Conservation (phyloP, 106 monocot species). For the Phalaenopsis aphrodite region DNA sequence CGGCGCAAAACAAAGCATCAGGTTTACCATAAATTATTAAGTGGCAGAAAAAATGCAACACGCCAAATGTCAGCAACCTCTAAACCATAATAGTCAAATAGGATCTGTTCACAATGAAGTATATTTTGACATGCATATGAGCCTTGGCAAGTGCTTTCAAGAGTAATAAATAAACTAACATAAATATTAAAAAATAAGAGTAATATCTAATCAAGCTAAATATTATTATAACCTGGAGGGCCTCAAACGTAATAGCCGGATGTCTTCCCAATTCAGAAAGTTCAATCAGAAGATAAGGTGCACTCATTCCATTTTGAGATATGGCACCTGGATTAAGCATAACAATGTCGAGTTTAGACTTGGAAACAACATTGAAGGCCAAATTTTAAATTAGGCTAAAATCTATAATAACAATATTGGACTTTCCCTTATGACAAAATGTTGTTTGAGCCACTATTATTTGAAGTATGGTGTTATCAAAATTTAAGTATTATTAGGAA, state of each 20-base stretch:
- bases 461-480: background rate
- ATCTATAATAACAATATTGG: background rate
- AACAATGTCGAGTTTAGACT: background rate
- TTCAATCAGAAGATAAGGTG: slow-evolving; percentile 37
- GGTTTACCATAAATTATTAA: background rate
- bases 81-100: background rate
- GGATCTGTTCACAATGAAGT: background rate
- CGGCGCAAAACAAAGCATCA: background rate
- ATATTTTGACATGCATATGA: background rate
- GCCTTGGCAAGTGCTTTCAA: background rate
- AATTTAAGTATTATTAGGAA: background rate
- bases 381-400: background rate
- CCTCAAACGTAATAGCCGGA: slow-evolving; percentile 40
- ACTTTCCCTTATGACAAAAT: background rate
- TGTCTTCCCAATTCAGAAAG: slow-evolving; percentile 30
- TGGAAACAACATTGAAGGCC: background rate
- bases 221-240: slow-evolving; percentile 51
- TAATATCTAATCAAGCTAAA: background rate
- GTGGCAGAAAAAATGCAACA: background rate
- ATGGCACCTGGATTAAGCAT: slow-evolving; percentile 25
- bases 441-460: background rate
- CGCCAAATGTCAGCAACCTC: background rate
- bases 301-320: slow-evolving; percentile 20
- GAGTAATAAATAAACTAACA: background rate
- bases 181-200: background rate